Evolutionary conservation across 73 alveolate genomes (phyloP).

Genomic region (Urostyla sp.): DNA sequence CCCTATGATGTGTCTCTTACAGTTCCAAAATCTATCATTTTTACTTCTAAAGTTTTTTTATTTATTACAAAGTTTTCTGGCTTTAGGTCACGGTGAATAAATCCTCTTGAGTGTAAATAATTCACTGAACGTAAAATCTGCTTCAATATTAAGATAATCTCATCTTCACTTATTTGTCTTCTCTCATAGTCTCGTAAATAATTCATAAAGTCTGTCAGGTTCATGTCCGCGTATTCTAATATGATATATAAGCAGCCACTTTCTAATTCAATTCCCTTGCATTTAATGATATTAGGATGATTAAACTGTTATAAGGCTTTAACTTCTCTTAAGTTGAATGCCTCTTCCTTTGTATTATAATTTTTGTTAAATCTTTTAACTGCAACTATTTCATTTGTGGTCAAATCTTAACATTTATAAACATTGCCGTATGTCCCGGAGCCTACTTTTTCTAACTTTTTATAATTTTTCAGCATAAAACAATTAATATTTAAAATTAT

Average conservation of each 20-base stretch:
- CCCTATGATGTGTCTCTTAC: constrained; percentile 67
- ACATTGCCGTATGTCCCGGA: constrained; percentile 89
- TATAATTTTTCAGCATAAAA: constrained; percentile 26
- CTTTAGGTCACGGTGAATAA: constrained; percentile 88
- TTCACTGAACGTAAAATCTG: constrained; percentile 80
- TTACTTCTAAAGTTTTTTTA: constrained; percentile 51
- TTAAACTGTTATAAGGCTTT: constrained; percentile 1
- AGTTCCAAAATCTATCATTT: constrained; percentile 83
- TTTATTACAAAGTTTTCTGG: constrained; percentile 83
- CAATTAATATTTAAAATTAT: no score
- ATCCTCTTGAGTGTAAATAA: constrained; percentile 80
- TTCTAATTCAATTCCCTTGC: neutral
- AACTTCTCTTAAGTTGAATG: constrained; percentile 17
- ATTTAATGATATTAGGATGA: constrained; percentile 16
- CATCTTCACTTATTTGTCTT: constrained; percentile 57
- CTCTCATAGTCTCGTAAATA: neutral
- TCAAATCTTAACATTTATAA: constrained; percentile 72
- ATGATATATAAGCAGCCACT: constrained; percentile 8
- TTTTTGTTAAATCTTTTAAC: constrained; percentile 71
- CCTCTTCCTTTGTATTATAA: constrained; percentile 9
- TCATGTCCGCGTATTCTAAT: constrained; percentile 22
- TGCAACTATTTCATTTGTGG: constrained; percentile 79
- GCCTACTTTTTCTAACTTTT: constrained; percentile 77
- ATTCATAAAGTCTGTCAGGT: constrained; percentile 34
- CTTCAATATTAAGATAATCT: constrained; percentile 73